Evolutionary conservation across 495 filamentous ascomycete species (phyloP), one percentile per base, ranked within the genome.

Genomic region (Trichocladium uniseriatum): DNA sequence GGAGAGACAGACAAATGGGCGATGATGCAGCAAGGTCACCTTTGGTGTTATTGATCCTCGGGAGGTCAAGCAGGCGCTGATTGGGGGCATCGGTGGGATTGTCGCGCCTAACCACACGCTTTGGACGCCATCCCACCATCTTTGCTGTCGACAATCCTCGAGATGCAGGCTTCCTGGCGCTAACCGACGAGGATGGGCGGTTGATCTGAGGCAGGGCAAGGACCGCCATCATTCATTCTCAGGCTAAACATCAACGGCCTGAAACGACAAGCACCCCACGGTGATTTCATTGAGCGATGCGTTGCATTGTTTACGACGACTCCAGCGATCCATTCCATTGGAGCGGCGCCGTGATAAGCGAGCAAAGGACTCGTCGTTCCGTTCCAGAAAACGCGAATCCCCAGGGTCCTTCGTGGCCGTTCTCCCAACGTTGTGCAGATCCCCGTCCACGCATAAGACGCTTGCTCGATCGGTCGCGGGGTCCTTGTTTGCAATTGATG

Each of bases 141-240:
- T 43, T 16, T 34, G 38, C 16, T 10, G 31, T 27, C 29, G 29
- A 27, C 36, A 16, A 31, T 3, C 22, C 46, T 31, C 46, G 11
- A 44, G 38, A 43, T 53, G 52, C 51, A 49, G 40, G 40, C 19
- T 45, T 54, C 51, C 45, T 45, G 53, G 45, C 49, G 49, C 54
- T 52, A 52, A 49, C 49, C 37, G 40, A 46, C 40, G 15, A 38
- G 24, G 21, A 15, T 36, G 38, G 16, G 38, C 28, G 49, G 37
- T 46, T 40, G 49, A 42, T 45, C 31, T 42, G 43, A 6, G 18
- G 31, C 27, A 32, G 31, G 13, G 13, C 9, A 32, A 10, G 31
- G 31, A 11, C 11, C 31, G 9, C 31, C 5, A 14, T 32, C 9
- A 14, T 11, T 32, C 13, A 10, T 10, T 6, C 31, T 32, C 13